phyloP scores from a whole-genome alignment of 2,329 filamentous ascomycete genomes.

The Huntiella bhutanensis region DNA sequence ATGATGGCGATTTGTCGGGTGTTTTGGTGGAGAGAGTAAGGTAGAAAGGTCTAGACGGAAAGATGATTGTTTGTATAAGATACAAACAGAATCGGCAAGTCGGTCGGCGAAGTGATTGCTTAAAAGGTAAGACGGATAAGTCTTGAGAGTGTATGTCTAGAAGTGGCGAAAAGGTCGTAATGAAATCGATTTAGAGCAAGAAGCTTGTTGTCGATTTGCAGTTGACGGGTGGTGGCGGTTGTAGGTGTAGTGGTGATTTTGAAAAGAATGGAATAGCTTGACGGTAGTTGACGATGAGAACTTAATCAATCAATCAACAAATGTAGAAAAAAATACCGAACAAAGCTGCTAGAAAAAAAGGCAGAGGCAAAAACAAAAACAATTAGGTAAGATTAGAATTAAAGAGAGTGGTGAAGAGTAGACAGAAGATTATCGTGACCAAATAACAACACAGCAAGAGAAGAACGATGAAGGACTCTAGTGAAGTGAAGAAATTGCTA shows the following conservation, averaged over 20 bases:
- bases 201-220: too few species aligned
- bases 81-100: slow-evolving; percentile 1
- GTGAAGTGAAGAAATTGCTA: slow-evolving; percentile 1
- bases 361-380: neutral
- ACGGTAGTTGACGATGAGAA: slow-evolving; percentile 6
- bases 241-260: slow-evolving; percentile 12
- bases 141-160: too few species aligned
- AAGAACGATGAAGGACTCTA: slow-evolving; percentile 1
- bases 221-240: slow-evolving; percentile 1
- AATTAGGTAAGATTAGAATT: slow-evolving; percentile 12
- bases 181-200: too few species aligned
- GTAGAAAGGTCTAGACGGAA: neutral
- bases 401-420: slow-evolving; percentile 11
- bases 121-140: too few species aligned
- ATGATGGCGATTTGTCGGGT: slow-evolving; percentile 19
- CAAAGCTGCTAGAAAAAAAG: slow-evolving; percentile 3
- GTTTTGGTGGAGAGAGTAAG: neutral
- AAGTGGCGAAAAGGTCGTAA: too few species aligned
- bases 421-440: neutral
- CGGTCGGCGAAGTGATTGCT: too few species aligned
- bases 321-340: neutral
- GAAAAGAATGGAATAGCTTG: slow-evolving; percentile 16
- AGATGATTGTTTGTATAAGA: slow-evolving; percentile 5
- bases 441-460: slow-evolving; percentile 4
- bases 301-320: slow-evolving; percentile 7